These are phyloP conservation scores for Sugiyamaella valdiviana DNA, from an alignment of 805 yeast species.

Conservation along the genomic window DNA sequence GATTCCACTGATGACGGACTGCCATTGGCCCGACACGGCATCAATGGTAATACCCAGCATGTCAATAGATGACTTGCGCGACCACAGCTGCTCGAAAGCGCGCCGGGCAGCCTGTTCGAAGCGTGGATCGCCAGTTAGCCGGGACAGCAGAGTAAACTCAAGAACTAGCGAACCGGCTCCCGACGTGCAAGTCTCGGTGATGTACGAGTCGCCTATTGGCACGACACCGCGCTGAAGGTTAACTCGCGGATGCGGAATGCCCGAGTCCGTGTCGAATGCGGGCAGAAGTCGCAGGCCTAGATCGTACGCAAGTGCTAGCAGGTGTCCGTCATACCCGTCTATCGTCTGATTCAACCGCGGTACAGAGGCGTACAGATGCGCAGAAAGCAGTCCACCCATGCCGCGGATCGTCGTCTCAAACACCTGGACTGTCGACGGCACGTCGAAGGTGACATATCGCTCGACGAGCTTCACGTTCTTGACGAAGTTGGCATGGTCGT, in stretches of 20 bases:
- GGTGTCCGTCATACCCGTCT: slow-evolving; percentile 57
- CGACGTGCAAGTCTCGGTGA: slow-evolving; percentile 70
- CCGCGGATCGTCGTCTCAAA: slow-evolving; percentile 81
- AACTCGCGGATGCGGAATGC: slow-evolving; percentile 75
- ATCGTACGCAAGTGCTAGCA: slow-evolving; percentile 66
- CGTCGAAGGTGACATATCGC: slow-evolving; percentile 43
- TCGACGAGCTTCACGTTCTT: slow-evolving; percentile 39
- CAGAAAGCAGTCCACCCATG: slow-evolving; percentile 73
- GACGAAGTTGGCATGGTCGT: slow-evolving; percentile 52
- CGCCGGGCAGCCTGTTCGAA: slow-evolving; percentile 57
- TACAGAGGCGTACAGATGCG: slow-evolving; percentile 65
- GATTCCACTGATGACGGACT: slow-evolving; percentile 60
- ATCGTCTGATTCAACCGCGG: slow-evolving; percentile 38
- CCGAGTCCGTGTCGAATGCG: slow-evolving; percentile 56
- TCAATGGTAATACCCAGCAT: slow-evolving; percentile 75
- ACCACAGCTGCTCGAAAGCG: slow-evolving; percentile 70
- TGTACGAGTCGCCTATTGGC: slow-evolving; percentile 15
- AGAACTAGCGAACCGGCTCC: slow-evolving; percentile 81
- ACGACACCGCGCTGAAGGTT: slow-evolving; percentile 52
- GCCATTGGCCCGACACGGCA: slow-evolving; percentile 50
- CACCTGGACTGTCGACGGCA: slow-evolving; percentile 65
- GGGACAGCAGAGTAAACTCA: slow-evolving; percentile 71
- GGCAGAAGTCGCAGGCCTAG: slow-evolving; percentile 65
- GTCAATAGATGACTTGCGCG: slow-evolving; percentile 51
- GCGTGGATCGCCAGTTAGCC: slow-evolving; percentile 64